A percentile compares a stretch with the other conserved stretches of the same genome.
These are phyloP conservation scores for Candida buenavistaensis DNA, from an alignment of 1,139 yeast species.

Conservation along the genomic window DNA sequence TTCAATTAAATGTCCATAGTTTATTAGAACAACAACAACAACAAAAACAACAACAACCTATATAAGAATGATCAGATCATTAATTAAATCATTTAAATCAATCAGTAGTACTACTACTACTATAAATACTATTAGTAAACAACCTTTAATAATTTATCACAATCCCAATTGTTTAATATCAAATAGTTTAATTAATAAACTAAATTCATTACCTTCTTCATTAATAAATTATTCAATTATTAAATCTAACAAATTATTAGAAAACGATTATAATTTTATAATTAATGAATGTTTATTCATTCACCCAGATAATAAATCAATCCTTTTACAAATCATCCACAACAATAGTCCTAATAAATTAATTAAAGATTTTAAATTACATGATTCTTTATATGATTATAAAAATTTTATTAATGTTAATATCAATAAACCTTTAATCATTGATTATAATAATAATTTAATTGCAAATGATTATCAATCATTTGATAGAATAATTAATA, in stretches of 20 bases:
- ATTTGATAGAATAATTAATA: constrained; percentile 43
- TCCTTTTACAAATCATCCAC: constrained; percentile 27
- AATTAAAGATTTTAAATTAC: constrained; percentile 13
- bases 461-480: constrained; percentile 52
- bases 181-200: constrained; percentile 27
- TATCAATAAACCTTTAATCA: constrained; percentile 43
- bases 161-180: too few species aligned
- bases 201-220: too few species aligned
- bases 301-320: constrained; percentile 44
- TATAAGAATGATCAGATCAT: too few species aligned
- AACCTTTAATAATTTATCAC: too few species aligned
- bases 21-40: too few species aligned
- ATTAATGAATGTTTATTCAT: constrained; percentile 38
- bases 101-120: too few species aligned
- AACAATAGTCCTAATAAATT: constrained; percentile 10
- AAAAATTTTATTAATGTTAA: constrained; percentile 12
- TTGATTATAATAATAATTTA: constrained; percentile 55
- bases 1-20: too few species aligned
- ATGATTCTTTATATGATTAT: constrained; percentile 11
- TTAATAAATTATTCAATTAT: too few species aligned
- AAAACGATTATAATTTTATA: constrained; percentile 35
- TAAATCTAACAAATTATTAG: constrained; percentile 25
- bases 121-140: too few species aligned
- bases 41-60: too few species aligned
- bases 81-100: too few species aligned